These are phyloP conservation scores for Boechera divaricarpa DNA, from an alignment of 345 rosid species.

Conservation along the genomic window DNA sequence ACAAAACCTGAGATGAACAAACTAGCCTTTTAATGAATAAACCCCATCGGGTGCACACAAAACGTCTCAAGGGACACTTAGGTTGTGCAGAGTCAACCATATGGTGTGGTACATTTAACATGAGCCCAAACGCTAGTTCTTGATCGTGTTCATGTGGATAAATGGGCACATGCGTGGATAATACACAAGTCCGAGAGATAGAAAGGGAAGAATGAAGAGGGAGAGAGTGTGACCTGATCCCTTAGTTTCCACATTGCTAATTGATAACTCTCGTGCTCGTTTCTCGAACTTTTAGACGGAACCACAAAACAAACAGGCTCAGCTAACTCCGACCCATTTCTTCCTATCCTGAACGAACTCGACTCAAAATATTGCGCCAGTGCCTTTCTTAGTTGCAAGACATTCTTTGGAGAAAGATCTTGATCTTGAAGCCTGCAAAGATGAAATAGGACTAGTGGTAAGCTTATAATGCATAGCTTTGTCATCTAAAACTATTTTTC, in stretches of 20 bases:
- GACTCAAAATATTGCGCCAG: conserved; percentile 55
- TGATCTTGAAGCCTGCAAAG: conserved; percentile 64
- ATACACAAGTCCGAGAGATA: neutral
- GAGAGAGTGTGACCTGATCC: conserved; percentile 60
- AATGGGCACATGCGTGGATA: neutral
- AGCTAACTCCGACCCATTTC: conserved; percentile 43
- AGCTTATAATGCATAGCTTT: neutral
- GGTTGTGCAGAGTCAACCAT: neutral
- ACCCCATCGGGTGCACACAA: neutral
- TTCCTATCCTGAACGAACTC: conserved; percentile 59
- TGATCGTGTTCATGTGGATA: neutral
- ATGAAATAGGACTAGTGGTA: neutral
- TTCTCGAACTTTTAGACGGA: conserved; percentile 56
- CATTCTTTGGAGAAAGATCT: conserved; percentile 50
- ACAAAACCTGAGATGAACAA: conserved; percentile 57
- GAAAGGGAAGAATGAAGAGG: neutral
- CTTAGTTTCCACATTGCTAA: conserved; percentile 60
- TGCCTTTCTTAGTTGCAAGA: conserved; percentile 51
- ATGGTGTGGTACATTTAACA: neutral
- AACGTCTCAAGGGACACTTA: neutral
- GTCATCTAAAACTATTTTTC: neutral
- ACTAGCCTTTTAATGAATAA: neutral
- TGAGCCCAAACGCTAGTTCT: neutral
- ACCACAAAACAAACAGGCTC: conserved; percentile 52
- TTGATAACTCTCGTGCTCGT: conserved; percentile 58